Base-by-base conservation (phyloP, 192 early-diverging fungal species). In the Gorgonomyces haynaldii region DNA sequence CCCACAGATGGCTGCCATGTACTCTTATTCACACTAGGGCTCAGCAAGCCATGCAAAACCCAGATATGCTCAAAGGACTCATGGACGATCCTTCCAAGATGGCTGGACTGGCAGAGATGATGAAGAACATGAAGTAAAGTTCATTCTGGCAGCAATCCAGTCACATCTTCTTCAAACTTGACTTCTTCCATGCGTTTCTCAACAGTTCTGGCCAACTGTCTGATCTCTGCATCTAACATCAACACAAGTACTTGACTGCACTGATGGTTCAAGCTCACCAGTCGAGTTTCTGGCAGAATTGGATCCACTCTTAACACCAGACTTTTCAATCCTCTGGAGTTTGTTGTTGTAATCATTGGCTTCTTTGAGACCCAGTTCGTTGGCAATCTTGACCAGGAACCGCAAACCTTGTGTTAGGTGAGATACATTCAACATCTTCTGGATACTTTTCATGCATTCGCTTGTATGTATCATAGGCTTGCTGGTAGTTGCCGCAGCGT, bases 301-400 rank as follows among this genome's bases (percentile, higher is more conserved):
- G n/a, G n/a, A n/a, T n/a, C n/a, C 9, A 15, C 16, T 43, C n/a
- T 43, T 25, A 3, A 43, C 13, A 28, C 28, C 28, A 20, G 50
- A 53, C 46, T 65, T 66, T 37, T 76, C 70, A 10, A 61, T 39
- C 37, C 60, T 52, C 10, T 65, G 45, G 3, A 78, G 54, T 40
- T 65, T 66, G 22, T 60, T 58, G 6, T 57, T 49, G 44, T 76
- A 78, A 25, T 76, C 69, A n/a, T 70, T 57, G 6, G 64, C 64
- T 26, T 78, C 72, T 29, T 72, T 76, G 57, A 76, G 62, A 17
- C 72, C 72, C 17, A 78, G 45, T 52, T 78, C 76, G n/a, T 70
- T 70, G 56, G 67, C 65, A 20, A 78, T 76, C 9, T 72, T 56
- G 17, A 78, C 76, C 38, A 78, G 47, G 53, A 78, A 78, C 29